These are phyloP conservation scores for Davidsoniella virescens DNA, from an alignment of 2,329 filamentous ascomycete genomes.

Conservation along the genomic window DNA sequence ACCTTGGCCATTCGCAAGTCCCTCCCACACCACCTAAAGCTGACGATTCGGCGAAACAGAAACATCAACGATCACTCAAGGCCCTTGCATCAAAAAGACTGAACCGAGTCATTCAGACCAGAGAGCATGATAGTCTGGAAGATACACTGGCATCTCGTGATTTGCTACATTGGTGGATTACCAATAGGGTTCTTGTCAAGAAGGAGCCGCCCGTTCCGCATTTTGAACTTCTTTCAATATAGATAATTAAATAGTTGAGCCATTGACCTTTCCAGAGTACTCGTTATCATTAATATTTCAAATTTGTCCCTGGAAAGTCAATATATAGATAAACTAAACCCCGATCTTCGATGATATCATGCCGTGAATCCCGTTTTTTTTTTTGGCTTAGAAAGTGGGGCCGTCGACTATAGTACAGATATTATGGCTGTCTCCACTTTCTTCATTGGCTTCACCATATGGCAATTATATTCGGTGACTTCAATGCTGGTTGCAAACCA, in stretches of 20 bases:
- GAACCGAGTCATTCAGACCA: conserved; percentile 24
- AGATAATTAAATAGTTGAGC: background rate
- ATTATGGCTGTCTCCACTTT: no score
- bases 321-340: no score
- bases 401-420: no score
- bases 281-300: no score
- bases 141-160: conserved; percentile 29
- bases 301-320: no score
- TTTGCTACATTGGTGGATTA: conserved; percentile 24
- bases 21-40: background rate
- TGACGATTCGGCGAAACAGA: background rate
- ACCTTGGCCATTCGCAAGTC: background rate
- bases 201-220: background rate
- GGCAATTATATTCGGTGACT: no score
- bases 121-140: conserved; percentile 27
- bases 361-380: no score
- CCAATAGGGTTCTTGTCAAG: conserved; percentile 2
- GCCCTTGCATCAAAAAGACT: conserved; percentile 23
- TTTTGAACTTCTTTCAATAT: background rate
- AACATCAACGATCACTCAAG: conserved; percentile 24
- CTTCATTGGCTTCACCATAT: no score
- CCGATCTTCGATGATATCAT: no score
- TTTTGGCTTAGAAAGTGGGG: no score
- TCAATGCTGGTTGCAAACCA: no score
- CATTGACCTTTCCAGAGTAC: no score